Percentiles rank a stretch among this genome's conserved stretches.
Evolutionary conservation across 2,329 filamentous ascomycete genomes (phyloP).

Genomic region (Aspergillus sp.): DNA sequence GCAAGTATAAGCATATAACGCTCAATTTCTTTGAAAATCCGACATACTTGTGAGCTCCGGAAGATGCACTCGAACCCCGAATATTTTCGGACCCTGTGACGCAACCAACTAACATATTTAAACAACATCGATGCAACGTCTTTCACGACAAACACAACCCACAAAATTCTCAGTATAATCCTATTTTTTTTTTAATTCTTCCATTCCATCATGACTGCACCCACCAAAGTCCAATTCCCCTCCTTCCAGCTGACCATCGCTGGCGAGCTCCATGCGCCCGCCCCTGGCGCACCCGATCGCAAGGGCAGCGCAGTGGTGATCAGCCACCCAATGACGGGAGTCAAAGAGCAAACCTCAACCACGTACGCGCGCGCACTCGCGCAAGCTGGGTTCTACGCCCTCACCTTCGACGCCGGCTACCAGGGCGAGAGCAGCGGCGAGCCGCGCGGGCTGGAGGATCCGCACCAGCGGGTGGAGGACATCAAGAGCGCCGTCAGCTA

Average conservation of each 20-base stretch:
- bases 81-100: not conserved
- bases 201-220: not conserved
- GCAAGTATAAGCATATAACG: not conserved
- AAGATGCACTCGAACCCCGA: not conserved
- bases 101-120: not conserved
- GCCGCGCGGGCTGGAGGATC: slow-evolving; percentile 39
- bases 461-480: slow-evolving; percentile 36
- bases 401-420: slow-evolving; percentile 39
- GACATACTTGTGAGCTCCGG: not conserved
- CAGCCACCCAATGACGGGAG: slow-evolving; percentile 16
- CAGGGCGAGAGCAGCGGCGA: slow-evolving; percentile 37
- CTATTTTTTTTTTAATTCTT: no score
- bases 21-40: not conserved
- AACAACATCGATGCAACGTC: not conserved
- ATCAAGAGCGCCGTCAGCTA: slow-evolving; percentile 36
- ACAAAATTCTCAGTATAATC: not conserved
- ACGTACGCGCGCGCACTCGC: slow-evolving; percentile 31
- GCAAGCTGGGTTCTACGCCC: slow-evolving; percentile 29
- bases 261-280: not conserved
- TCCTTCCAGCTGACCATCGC: slow-evolving; percentile 1
- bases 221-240: not conserved
- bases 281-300: slow-evolving; percentile 1
- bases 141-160: not conserved
- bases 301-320: slow-evolving; percentile 12
- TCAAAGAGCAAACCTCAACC: slow-evolving; percentile 41